Percentiles rank a stretch among this genome's conserved stretches.
Conservation (phyloP, 495 filamentous ascomycete species). For the Neurospora sp. region DNA sequence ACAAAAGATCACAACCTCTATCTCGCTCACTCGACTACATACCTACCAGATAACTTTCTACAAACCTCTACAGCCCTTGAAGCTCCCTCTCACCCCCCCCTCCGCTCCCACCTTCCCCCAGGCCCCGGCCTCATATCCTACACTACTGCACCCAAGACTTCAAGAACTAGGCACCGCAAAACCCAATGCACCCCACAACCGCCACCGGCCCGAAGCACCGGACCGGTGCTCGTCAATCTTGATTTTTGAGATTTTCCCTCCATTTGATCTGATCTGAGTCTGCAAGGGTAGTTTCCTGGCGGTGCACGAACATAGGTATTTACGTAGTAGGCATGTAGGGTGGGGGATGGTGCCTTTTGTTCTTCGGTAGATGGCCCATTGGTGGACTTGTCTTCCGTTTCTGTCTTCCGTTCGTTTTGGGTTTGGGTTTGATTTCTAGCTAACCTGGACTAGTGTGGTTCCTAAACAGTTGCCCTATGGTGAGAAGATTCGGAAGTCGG, state of each 20-base stretch:
- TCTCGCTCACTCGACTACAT: neutral
- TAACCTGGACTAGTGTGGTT: neutral
- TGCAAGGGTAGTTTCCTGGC: neutral
- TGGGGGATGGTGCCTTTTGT: neutral
- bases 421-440: neutral
- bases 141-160: neutral
- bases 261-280: neutral
- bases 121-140: neutral
- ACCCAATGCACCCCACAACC: neutral
- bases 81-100: neutral
- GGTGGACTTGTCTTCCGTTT: neutral
- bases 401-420: too few relatives aligned
- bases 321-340: neutral
- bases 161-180: neutral
- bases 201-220: neutral
- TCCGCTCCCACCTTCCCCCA: neutral
- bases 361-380: neutral
- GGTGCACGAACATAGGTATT: too few relatives aligned
- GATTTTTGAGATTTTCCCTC: neutral
- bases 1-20: neutral
- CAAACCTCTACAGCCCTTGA: neutral
- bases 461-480: neutral
- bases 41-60: neutral
- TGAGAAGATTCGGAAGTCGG: neutral
- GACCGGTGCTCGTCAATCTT: neutral